phyloP scores from a whole-genome alignment of 31 red algal species.

The Asparagopsis taxiformis region DNA sequence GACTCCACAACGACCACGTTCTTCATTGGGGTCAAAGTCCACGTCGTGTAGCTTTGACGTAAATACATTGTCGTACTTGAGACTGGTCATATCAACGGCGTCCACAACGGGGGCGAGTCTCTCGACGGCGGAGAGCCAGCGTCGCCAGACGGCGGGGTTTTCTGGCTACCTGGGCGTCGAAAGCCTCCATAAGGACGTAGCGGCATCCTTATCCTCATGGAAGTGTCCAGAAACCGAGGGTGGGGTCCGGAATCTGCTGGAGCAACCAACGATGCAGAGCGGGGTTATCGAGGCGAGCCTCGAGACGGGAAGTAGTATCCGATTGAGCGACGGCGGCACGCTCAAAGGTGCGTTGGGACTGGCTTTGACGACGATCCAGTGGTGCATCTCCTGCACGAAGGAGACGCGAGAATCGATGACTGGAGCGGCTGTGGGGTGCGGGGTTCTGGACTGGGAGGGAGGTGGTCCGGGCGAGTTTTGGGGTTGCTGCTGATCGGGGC shows the following conservation, averaged over 20 bases:
- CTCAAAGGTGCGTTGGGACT: constrained; percentile 42
- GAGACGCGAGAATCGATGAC: constrained; percentile 58
- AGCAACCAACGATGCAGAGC: constrained; percentile 65
- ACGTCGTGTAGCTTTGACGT: constrained; percentile 56
- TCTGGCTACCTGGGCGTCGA: constrained; percentile 14
- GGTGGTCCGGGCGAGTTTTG: too few relatives aligned
- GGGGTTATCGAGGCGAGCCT: constrained; percentile 12
- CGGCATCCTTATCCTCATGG: background rate
- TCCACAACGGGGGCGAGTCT: constrained; percentile 32
- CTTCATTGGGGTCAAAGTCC: constrained; percentile 47
- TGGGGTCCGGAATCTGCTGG: constrained; percentile 19
- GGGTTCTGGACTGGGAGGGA: too few relatives aligned
- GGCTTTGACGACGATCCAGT: constrained; percentile 55
- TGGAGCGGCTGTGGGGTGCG: constrained; percentile 23
- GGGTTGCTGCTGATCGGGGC: too few relatives aligned
- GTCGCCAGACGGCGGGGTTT: constrained; percentile 26
- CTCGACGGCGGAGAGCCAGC: constrained; percentile 69
- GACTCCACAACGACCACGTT: constrained; percentile 68
- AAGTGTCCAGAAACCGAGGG: background rate
- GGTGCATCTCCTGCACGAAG: constrained; percentile 36
- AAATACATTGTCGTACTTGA: constrained; percentile 64
- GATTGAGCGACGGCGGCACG: constrained; percentile 71
- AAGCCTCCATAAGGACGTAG: constrained; percentile 69
- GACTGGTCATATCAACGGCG: constrained; percentile 35
- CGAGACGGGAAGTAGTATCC: constrained; percentile 42